Evolutionary conservation across 768 basidiomycete genomes (phyloP).

Genomic region (Phlegmacium glaucopus): DNA sequence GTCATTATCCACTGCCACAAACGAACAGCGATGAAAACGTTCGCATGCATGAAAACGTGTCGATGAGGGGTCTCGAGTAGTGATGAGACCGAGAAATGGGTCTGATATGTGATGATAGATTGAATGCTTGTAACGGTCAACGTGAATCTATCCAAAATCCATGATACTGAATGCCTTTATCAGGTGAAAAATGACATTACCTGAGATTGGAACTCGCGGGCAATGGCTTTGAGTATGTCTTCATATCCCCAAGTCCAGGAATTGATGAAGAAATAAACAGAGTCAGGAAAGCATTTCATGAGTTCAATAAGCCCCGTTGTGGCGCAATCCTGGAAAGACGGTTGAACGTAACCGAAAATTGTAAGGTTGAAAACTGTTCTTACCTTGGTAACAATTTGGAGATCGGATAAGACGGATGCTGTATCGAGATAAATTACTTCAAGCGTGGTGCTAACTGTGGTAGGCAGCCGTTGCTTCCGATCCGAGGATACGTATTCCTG

Average conservation of each 20-base stretch:
- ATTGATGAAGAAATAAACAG: conserved; percentile 87
- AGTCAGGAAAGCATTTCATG: conserved; percentile 64
- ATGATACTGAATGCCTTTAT: background rate
- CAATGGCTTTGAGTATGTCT: conserved; percentile 77
- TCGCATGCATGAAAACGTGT: conserved; percentile 96
- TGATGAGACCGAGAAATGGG: conserved; percentile 55
- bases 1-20: conserved; percentile 46
- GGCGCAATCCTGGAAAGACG: conserved; percentile 53
- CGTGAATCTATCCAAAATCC: conserved; percentile 74
- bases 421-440: conserved; percentile 87
- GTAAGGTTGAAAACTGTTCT: background rate
- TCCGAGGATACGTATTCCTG: background rate
- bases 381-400: conserved; percentile 62
- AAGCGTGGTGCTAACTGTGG: conserved; percentile 43
- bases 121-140: too few species aligned
- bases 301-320: conserved; percentile 64
- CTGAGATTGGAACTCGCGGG: conserved; percentile 59
- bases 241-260: conserved; percentile 98
- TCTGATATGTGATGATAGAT: conserved; percentile 61
- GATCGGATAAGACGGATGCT: conserved; percentile 51
- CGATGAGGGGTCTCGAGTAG: conserved; percentile 53
- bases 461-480: conserved; percentile 1
- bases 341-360: background rate
- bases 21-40: conserved; percentile 67
- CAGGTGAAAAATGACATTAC: conserved; percentile 31